Conservation (phyloP, 495 filamentous ascomycete species). For the Lichina pygmaea region DNA sequence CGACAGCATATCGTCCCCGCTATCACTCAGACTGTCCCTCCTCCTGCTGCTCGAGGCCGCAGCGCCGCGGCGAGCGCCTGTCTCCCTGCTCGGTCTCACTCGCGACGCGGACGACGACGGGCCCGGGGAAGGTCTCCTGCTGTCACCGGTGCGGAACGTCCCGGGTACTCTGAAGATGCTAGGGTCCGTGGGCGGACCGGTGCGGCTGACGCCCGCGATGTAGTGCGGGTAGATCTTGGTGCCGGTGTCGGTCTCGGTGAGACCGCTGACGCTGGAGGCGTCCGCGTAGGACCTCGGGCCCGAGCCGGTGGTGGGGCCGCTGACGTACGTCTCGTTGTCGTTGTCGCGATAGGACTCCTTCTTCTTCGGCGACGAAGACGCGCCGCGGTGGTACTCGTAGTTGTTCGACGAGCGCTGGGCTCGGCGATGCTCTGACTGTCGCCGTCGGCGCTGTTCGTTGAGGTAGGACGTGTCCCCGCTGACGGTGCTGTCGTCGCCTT, state of each 20-base stretch:
- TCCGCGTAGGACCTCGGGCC: slow-evolving; percentile 14
- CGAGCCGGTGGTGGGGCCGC: slow-evolving; percentile 2
- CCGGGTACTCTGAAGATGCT: neutral
- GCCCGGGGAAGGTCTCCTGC: slow-evolving; percentile 6
- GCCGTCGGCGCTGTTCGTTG: neutral
- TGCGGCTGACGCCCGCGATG: slow-evolving; percentile 38
- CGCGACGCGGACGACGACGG: too few relatives aligned
- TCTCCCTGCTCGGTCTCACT: neutral
- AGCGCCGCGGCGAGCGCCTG: slow-evolving; percentile 15
- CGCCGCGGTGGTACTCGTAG: neutral
- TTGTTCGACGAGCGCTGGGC: neutral
- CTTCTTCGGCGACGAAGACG: neutral
- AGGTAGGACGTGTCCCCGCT: slow-evolving; percentile 1
- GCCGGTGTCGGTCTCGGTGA: slow-evolving; percentile 27
- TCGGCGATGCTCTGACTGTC: neutral
- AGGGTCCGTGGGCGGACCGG: neutral
- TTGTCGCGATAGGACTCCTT: neutral
- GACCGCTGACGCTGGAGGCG: slow-evolving; percentile 10
- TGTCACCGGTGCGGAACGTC: neutral
- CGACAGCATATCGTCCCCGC: slow-evolving; percentile 10
- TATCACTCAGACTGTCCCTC: slow-evolving; percentile 28
- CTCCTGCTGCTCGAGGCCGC: slow-evolving; percentile 18
- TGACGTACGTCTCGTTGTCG: neutral
- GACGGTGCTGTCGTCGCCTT: slow-evolving; percentile 9
- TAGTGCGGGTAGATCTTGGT: slow-evolving; percentile 62